phyloP scores from a whole-genome alignment of 495 filamentous ascomycete species.

The Penicillium roqueforti region DNA sequence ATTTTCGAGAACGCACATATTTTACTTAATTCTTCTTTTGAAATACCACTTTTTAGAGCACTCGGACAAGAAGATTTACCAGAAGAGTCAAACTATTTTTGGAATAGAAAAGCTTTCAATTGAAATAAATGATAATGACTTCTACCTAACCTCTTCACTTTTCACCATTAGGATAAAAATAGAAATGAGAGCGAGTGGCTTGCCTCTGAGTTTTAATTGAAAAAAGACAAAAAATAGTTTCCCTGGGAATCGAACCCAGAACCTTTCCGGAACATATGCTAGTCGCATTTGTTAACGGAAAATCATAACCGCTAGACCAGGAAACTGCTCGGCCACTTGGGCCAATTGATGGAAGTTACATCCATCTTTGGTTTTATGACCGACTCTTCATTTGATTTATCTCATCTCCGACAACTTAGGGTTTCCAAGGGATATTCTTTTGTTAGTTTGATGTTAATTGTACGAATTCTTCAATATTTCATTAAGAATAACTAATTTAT shows the following conservation, averaged over 20 bases:
- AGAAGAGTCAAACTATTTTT: too few relatives aligned
- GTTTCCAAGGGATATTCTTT: too few relatives aligned
- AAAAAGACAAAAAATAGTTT: slow-evolving; percentile 17
- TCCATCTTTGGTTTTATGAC: background rate
- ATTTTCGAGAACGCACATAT: background rate
- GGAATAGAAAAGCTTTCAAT: background rate
- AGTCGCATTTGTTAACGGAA: slow-evolving; percentile 11
- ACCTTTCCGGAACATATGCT: slow-evolving; percentile 18
- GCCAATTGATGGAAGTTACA: background rate
- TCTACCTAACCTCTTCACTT: too few relatives aligned
- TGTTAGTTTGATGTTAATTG: background rate
- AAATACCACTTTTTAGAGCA: background rate
- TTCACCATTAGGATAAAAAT: background rate
- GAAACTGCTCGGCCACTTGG: background rate
- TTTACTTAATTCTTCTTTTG: background rate
- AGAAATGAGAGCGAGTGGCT: too few relatives aligned
- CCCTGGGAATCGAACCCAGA: slow-evolving; percentile 24
- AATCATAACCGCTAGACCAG: slow-evolving; percentile 15
- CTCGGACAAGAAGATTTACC: too few relatives aligned
- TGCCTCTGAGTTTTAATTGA: background rate
- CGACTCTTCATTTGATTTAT: too few relatives aligned
- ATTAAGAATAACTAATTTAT: background rate
- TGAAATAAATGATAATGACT: too few relatives aligned
- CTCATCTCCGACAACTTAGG: too few relatives aligned
- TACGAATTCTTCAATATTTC: background rate